phyloP scores from a whole-genome alignment of 2,329 filamentous ascomycete species.

The Bretziella fagacearum region DNA sequence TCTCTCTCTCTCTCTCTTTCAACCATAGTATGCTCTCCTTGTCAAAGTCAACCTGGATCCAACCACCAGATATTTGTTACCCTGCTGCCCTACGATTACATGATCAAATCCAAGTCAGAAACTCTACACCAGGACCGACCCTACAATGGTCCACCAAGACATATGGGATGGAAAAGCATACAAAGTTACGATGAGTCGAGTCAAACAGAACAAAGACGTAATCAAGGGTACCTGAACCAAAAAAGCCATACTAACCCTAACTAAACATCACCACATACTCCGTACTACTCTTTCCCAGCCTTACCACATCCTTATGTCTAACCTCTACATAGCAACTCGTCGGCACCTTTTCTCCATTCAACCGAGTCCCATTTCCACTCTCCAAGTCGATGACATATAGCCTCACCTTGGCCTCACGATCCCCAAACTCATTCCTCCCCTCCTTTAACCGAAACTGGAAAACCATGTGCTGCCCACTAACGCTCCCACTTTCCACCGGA shows the following conservation, averaged over 20 bases:
- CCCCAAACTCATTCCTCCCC: slow-evolving; percentile 72
- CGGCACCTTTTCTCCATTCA: slow-evolving; percentile 62
- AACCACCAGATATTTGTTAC: no score
- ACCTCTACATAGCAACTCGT: slow-evolving; percentile 71
- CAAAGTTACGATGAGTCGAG: neutral
- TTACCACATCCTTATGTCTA: slow-evolving; percentile 72
- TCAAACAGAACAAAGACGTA: neutral
- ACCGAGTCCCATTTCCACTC: slow-evolving; percentile 72
- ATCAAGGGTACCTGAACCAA: neutral
- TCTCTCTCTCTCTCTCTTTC: no score
- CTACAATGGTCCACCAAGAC: no score
- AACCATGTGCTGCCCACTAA: slow-evolving; percentile 89
- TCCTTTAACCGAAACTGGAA: slow-evolving; percentile 81
- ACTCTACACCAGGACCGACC: no score
- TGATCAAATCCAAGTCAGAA: no score
- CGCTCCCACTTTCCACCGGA: slow-evolving; percentile 72
- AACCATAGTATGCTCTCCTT: no score
- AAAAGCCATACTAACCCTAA: neutral
- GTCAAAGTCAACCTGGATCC: no score
- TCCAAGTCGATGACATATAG: slow-evolving; percentile 90
- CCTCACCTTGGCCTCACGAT: slow-evolving; percentile 60
- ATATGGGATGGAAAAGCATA: no score
- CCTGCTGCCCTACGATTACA: no score
- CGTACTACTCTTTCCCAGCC: slow-evolving; percentile 71
- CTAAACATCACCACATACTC: slow-evolving; percentile 82